Evolutionary conservation across 1,284 basidiomycete genomes (phyloP), one percentile per base, ranked within the genome.

Genomic region (Chalciporus sp.): DNA sequence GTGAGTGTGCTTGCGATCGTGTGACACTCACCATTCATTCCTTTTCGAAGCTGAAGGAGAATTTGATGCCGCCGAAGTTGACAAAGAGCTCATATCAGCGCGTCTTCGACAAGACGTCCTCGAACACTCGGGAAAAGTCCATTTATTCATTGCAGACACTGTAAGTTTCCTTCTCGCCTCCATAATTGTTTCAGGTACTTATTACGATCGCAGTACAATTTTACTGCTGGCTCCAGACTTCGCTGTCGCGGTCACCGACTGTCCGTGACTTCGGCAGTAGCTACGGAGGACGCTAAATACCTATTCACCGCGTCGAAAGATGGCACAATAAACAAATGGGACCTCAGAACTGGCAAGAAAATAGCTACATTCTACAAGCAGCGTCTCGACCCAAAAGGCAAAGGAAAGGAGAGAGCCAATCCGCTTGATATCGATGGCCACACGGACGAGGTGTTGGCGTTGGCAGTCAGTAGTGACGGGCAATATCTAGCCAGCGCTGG

Each of bases 41-140:
- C 28, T 20, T 12, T 27, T 33, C 29, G 59, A 16, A 87, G 88
- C 83, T 47, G 91, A 92, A 29, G 90, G 87, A 29, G 92, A 94
- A 57, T 93, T 88, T 58, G 95, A 99, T 67, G 96, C 96, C 3
- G 94, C 92, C 0, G 94, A 95, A 60, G 86, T 96, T 46, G 95
- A 98, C 76, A 83, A 85, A 61, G 95, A 98, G 59, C 81, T 97
- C 60, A 93, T 99, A 58, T 92, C 93, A 42, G 83, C 94, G 16
- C 79, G 95, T 45, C 76, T 99, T 59, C 92, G 93, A 69, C 87
- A 94, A 69, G 94, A 96, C 74, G 92, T 95, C 40, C 70, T 92
- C 49, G 87, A 93, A 61, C 86, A 94, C 65, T 84, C 88, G 9
- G 92, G 92, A 46, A 93, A 89, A 69, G 74, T 94, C n/a, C 90